A percentile compares a stretch with the other conserved stretches of the same genome.
phyloP scores from a whole-genome alignment of 1,139 yeast species.

The Blastobotrys serpentis region DNA sequence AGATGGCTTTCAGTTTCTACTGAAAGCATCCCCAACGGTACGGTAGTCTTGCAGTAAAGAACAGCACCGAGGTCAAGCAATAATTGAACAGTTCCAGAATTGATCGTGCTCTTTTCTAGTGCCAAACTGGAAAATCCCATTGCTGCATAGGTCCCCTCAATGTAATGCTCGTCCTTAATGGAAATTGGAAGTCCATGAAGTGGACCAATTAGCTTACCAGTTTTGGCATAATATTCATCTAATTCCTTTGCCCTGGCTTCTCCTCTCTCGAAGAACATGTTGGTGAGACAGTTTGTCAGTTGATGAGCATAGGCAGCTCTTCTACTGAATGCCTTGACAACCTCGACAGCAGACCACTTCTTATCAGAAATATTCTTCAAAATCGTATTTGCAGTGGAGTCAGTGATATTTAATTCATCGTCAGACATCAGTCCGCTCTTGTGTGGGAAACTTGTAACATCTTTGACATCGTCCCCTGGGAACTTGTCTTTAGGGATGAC shows the following conservation, averaged over 20 bases:
- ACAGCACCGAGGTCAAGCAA: conserved; percentile 51
- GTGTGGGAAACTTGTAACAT: conserved; percentile 6
- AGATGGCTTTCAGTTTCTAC: conserved; percentile 42
- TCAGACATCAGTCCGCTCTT: conserved; percentile 2
- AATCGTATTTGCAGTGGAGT: conserved; percentile 10
- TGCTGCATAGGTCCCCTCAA: conserved; percentile 43
- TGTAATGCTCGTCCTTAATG: conserved; percentile 67
- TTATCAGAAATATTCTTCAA: background rate
- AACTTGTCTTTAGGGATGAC: conserved; percentile 13
- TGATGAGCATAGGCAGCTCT: conserved; percentile 61
- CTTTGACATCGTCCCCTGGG: conserved; percentile 1
- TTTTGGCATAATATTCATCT: conserved; percentile 50
- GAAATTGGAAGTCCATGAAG: conserved; percentile 80
- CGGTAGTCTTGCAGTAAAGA: conserved; percentile 54
- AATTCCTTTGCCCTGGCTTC: conserved; percentile 53
- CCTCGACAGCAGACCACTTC: conserved; percentile 11
- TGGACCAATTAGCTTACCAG: conserved; percentile 68
- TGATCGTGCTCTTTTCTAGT: background rate
- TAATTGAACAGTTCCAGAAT: conserved; percentile 23
- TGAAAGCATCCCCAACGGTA: conserved; percentile 57
- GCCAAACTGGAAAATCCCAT: conserved; percentile 43
- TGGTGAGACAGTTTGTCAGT: conserved; percentile 56
- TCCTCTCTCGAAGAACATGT: conserved; percentile 57
- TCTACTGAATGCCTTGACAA: conserved; percentile 44
- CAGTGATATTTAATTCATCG: conserved; percentile 13